Evolutionary conservation across 352 stramenopile species (phyloP).

Genomic region (Aphanomyces astaci): DNA sequence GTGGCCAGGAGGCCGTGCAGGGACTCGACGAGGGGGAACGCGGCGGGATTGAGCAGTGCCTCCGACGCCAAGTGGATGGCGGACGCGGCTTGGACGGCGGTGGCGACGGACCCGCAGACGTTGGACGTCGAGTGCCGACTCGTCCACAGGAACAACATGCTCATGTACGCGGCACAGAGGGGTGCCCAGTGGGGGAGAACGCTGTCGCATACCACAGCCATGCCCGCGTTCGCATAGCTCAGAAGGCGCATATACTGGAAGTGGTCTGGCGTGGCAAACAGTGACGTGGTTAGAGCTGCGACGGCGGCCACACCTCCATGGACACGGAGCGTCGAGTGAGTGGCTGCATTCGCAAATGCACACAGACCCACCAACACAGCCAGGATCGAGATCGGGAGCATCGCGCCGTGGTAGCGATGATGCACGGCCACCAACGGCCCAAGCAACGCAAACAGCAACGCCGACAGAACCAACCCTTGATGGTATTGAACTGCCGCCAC

Average conservation of each 20-base stretch:
- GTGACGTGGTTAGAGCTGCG: background rate
- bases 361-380: background rate
- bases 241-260: background rate
- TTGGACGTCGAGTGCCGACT: background rate
- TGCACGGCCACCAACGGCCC: background rate
- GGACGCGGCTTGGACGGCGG: background rate
- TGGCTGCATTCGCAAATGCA: background rate
- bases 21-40: background rate
- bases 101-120: background rate
- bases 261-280: background rate
- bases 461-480: background rate
- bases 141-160: background rate
- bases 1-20: background rate
- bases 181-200: background rate
- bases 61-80: background rate
- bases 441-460: background rate
- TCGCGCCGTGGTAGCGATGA: slow-evolving; percentile 8
- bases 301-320: background rate
- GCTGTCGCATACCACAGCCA: background rate
- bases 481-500: background rate
- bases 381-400: background rate
- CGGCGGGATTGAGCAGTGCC: background rate
- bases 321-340: background rate
- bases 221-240: background rate
- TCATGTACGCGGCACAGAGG: background rate